These are phyloP conservation scores for Nigrospora oryzae DNA, from an alignment of 2,329 filamentous ascomycete species.

Conservation along the genomic window DNA sequence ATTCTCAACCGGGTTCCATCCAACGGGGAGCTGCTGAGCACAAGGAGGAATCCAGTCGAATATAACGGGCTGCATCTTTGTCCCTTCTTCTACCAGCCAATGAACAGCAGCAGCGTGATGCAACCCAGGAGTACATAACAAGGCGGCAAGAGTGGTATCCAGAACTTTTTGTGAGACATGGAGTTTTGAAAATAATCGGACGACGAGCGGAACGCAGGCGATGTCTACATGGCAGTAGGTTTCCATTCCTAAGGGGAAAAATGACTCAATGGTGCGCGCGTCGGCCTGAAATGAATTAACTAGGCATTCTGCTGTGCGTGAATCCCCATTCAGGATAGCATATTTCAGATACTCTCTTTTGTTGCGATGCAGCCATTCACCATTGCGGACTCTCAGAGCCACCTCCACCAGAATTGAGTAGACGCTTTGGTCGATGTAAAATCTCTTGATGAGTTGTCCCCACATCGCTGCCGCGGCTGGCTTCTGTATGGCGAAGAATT, in stretches of 20 bases:
- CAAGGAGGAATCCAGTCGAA: too few species aligned
- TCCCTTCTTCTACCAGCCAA: too few species aligned
- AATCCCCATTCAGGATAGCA: background rate
- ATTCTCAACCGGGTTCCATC: background rate
- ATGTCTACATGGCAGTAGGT: too few species aligned
- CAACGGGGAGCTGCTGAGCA: too few species aligned
- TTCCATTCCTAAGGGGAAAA: too few species aligned
- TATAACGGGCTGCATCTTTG: too few species aligned
- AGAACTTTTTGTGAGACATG: background rate
- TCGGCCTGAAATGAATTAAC: background rate
- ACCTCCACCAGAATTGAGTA: background rate
- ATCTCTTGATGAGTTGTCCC: background rate
- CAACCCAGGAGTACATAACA: too few species aligned
- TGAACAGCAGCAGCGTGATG: too few species aligned
- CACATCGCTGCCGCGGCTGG: background rate
- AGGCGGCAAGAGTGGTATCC: background rate
- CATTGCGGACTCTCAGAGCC: background rate
- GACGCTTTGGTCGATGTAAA: background rate
- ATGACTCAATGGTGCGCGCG: too few species aligned
- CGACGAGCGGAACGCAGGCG: background rate
- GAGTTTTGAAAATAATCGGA: background rate
- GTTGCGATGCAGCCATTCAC: background rate
- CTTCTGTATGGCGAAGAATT: background rate
- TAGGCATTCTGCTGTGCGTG: background rate
- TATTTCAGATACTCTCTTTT: fast-evolving